Evolutionary conservation across 768 basidiomycete species (phyloP).

Genomic region (Hydnum rufescens): DNA sequence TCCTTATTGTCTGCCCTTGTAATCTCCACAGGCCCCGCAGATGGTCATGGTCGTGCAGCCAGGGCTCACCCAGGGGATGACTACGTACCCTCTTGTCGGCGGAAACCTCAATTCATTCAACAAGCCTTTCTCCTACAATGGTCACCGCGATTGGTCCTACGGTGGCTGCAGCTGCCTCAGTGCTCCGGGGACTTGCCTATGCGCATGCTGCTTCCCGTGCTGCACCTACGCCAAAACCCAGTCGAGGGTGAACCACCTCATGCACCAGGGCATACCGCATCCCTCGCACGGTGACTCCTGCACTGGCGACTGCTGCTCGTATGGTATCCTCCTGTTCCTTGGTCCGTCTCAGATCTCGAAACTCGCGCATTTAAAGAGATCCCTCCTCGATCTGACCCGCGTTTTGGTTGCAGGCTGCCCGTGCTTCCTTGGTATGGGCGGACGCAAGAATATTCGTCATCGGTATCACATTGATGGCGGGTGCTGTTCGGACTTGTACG

Average conservation of each 20-base stretch:
- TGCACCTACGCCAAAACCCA: slow-evolving; percentile 24
- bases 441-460: neutral
- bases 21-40: no score
- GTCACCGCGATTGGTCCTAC: slow-evolving; percentile 20
- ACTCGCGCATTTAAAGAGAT: slow-evolving; percentile 12
- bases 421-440: neutral
- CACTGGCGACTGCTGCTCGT: neutral
- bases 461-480: slow-evolving; percentile 1
- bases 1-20: no score
- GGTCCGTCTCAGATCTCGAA: neutral
- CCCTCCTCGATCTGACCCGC: slow-evolving; percentile 15
- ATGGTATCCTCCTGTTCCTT: neutral
- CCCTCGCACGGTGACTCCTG: slow-evolving; percentile 19
- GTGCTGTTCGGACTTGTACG: neutral
- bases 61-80: no score
- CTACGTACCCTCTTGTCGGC: no score
- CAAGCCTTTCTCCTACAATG: slow-evolving; percentile 14
- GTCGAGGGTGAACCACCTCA: slow-evolving; percentile 23
- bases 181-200: slow-evolving; percentile 15
- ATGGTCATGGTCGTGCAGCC: no score
- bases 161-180: slow-evolving; percentile 14
- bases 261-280: slow-evolving; percentile 20
- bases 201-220: slow-evolving; percentile 26
- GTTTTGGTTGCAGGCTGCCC: slow-evolving; percentile 11
- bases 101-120: slow-evolving; percentile 16